A percentile compares a stretch with the other conserved stretches of the same genome.
These are phyloP conservation scores for Lasiodiplodia sp. DNA, from an alignment of 2,329 filamentous ascomycete genomes.

Conservation along the genomic window DNA sequence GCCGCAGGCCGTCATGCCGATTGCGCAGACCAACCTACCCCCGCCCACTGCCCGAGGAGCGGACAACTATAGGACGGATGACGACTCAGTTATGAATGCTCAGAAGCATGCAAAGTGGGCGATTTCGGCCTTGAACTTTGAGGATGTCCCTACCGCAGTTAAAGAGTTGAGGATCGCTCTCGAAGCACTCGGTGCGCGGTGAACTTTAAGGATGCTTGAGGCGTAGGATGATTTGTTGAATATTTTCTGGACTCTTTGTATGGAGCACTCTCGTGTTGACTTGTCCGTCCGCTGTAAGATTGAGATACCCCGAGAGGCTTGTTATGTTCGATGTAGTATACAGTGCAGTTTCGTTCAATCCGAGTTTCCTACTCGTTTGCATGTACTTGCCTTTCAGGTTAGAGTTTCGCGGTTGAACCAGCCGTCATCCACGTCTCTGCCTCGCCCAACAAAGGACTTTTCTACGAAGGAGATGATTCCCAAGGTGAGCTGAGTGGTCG, in stretches of 20 bases:
- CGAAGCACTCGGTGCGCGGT: constrained; percentile 70
- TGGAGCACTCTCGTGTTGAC: constrained; percentile 7
- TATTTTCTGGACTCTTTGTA: neutral
- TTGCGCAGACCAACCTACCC: constrained; percentile 36
- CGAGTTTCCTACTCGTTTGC: neutral
- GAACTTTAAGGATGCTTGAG: neutral
- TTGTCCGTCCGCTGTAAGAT: constrained; percentile 17
- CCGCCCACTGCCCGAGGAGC: constrained; percentile 30
- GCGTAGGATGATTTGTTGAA: neutral
- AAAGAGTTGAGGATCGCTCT: constrained; percentile 82
- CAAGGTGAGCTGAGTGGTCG: too few species aligned
- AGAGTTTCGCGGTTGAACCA: neutral
- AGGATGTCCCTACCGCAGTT: constrained; percentile 90
- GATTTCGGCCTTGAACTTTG: constrained; percentile 95
- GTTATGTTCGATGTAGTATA: neutral
- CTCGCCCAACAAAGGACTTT: too few species aligned
- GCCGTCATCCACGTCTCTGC: too few species aligned
- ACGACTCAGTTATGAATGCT: constrained; percentile 75
- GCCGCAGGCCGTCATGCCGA: constrained; percentile 30
- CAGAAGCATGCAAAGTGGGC: constrained; percentile 98
- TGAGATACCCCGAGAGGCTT: constrained; percentile 24
- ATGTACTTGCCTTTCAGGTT: neutral
- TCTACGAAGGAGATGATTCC: too few species aligned
- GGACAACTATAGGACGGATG: constrained; percentile 63
- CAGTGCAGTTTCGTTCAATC: neutral